Conservation (phyloP, 768 basidiomycete species). For the Mycena belliarum region DNA sequence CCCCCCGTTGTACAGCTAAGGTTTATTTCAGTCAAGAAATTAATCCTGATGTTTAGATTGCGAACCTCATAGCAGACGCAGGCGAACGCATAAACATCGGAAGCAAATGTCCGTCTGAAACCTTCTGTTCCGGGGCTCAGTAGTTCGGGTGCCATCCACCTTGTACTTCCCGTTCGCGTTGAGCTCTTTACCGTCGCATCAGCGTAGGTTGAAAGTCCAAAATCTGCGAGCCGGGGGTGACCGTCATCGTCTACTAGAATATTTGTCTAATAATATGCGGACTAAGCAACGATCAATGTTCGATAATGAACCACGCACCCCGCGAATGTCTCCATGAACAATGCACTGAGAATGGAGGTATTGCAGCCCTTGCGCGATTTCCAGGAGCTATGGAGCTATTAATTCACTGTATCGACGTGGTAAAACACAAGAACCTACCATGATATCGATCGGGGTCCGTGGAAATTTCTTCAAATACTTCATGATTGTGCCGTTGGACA, state of each 20-base stretch:
- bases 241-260: constrained; percentile 23
- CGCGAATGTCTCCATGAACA: constrained; percentile 23
- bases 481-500: constrained; percentile 14
- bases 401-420: not conserved
- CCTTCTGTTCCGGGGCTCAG: not conserved
- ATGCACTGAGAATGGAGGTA: constrained; percentile 18
- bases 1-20: constrained; percentile 2
- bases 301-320: constrained; percentile 3
- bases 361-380: constrained; percentile 15
- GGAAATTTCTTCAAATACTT: constrained; percentile 1
- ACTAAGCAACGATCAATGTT: no score
- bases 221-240: constrained; percentile 23
- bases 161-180: not conserved
- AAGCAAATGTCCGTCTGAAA: constrained; percentile 5
- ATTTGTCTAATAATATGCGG: no score
- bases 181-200: constrained; percentile 13
- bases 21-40: not conserved
- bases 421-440: not conserved
- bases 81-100: constrained; percentile 16
- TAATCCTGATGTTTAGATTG: not conserved
- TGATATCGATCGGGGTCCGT: not conserved
- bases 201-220: constrained; percentile 21
- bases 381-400: constrained; percentile 7
- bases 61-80: constrained; percentile 21
- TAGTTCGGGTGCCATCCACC: constrained; percentile 20